Evolutionary conservation across 2,329 filamentous ascomycete genomes (phyloP).

Genomic region (Septoria petroselini): DNA sequence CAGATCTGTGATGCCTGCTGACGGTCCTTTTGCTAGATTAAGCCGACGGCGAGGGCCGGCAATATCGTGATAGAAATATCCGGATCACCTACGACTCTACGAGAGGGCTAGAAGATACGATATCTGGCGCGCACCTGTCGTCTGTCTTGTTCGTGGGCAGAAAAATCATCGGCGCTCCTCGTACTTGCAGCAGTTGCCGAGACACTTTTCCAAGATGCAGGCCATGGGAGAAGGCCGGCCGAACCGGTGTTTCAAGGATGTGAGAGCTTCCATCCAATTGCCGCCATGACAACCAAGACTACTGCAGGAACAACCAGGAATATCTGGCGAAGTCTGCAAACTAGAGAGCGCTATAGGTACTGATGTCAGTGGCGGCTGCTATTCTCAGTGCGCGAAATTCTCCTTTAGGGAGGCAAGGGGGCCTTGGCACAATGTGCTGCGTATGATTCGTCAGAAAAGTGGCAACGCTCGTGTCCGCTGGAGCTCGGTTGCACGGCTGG

Average conservation of each 20-base stretch:
- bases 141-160: background rate
- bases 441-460: constrained; percentile 4
- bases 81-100: too few relatives aligned
- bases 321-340: constrained; percentile 1
- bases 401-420: background rate
- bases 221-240: constrained; percentile 1
- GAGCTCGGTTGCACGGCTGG: background rate
- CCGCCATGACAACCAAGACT: background rate
- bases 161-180: background rate
- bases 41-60: too few relatives aligned
- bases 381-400: background rate
- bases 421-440: background rate
- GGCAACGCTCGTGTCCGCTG: constrained; percentile 5
- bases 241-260: constrained; percentile 2
- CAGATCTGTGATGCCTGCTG: too few relatives aligned
- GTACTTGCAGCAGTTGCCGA: constrained; percentile 9
- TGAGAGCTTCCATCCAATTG: background rate
- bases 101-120: too few relatives aligned
- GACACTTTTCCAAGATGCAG: background rate
- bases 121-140: background rate
- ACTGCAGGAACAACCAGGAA: constrained; percentile 6
- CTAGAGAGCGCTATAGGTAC: background rate
- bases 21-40: too few relatives aligned
- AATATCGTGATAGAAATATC: background rate
- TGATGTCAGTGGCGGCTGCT: constrained; percentile 12